Evolutionary conservation across 148 eudicot genomes (phyloP), one percentile per base, ranked within the genome.

Genomic region (Oxyria digyna): DNA sequence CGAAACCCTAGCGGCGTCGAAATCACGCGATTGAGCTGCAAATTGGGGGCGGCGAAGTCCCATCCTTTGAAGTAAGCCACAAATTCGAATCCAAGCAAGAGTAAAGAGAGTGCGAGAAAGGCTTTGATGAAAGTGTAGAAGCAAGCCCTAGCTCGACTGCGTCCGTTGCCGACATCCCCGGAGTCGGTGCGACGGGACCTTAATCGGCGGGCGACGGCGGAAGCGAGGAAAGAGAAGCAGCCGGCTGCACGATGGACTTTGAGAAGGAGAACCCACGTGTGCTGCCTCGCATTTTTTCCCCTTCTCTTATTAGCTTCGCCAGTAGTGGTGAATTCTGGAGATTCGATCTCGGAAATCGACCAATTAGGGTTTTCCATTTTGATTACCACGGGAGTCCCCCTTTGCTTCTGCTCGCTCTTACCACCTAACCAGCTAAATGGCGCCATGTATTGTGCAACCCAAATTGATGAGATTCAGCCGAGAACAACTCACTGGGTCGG

Each of bases 301-400:
- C 83, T 79, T 43, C 71, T 40, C 12, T 72, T 76, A 9, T 80
- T 65, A 6, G 67, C 65, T 2, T 43, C 48, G 74, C n/a, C n/a
- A n/a, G n/a, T n/a, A n/a, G 55, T 35, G 45, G 80, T 27, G 71
- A 85, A 79, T 21, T 79, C 91, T 0, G 88, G 86, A 11, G 78
- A 67, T 27, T 84, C 79, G 20, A 87, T 80, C 75, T 87, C 89
- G 21, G 79, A 77, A 72, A 87, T 83, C 17, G 92, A 81, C 91
- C 88, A 87, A 69, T 85, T 85, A 1, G 89, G 85, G 66, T 83
- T 85, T 64, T 87, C 89, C 89, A 87, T 85, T 59, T 85, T 87
- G 9, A 87, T 81, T 0, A 87, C 85, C 35, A 87, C 92, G 8
- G 89, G 89, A 2, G 87, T 83, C 1, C 89, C 88, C 14, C 74